Percentiles rank a stretch among this genome's conserved stretches.
Evolutionary conservation across 2,329 filamentous ascomycete species (phyloP).

Genomic region (Colletotrichum sansevieriae): DNA sequence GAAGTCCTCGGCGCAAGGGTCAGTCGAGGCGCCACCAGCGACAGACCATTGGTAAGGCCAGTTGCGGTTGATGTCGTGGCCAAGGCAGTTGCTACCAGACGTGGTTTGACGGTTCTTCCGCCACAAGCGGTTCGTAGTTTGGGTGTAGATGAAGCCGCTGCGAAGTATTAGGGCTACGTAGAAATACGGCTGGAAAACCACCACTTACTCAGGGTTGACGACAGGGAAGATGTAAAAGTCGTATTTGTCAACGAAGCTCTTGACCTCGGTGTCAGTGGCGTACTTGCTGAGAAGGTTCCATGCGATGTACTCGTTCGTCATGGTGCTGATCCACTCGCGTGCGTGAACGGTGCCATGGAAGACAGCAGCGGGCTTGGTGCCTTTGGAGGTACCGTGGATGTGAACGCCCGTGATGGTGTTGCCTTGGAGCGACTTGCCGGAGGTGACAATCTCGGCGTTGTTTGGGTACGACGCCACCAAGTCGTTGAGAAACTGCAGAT

Average conservation of each 20-base stretch:
- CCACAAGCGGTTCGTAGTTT: slow-evolving; percentile 65
- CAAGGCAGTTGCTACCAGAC: slow-evolving; percentile 53
- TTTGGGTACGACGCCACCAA: slow-evolving; percentile 53
- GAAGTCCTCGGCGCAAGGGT: slow-evolving; percentile 60
- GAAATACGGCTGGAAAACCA: neutral
- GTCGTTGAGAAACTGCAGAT: slow-evolving; percentile 56
- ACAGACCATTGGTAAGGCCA: slow-evolving; percentile 62
- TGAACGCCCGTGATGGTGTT: slow-evolving; percentile 68
- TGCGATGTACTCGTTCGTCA: slow-evolving; percentile 60
- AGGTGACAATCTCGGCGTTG: slow-evolving; percentile 56
- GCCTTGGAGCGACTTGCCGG: slow-evolving; percentile 57
- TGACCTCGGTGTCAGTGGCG: slow-evolving; percentile 46
- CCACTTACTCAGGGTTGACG: slow-evolving; percentile 63
- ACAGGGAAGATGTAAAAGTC: slow-evolving; percentile 71
- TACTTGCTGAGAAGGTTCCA: slow-evolving; percentile 58
- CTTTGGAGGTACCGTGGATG: slow-evolving; percentile 56
- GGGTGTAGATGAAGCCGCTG: slow-evolving; percentile 64
- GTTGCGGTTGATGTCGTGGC: slow-evolving; percentile 65
- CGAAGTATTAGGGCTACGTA: neutral
- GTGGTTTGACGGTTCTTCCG: slow-evolving; percentile 62
- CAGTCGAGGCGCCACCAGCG: slow-evolving; percentile 57
- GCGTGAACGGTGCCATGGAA: slow-evolving; percentile 65
- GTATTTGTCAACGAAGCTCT: slow-evolving; percentile 64
- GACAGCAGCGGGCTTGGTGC: slow-evolving; percentile 59
- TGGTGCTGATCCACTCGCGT: slow-evolving; percentile 63